Evolutionary conservation across 1,284 basidiomycete genomes (phyloP).

Genomic region (Mycocalia duriaeana): DNA sequence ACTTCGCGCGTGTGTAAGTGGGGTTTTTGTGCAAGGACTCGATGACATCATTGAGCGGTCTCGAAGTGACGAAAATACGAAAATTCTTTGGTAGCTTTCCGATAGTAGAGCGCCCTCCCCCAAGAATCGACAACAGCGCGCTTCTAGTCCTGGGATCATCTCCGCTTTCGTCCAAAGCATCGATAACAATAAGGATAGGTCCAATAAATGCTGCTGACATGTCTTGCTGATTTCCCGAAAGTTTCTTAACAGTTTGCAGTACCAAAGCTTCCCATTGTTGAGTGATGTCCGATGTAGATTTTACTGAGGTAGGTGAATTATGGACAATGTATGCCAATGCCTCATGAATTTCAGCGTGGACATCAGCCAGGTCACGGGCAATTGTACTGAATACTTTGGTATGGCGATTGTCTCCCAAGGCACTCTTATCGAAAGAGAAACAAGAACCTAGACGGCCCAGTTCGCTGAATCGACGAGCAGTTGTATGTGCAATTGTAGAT

Average conservation of each 20-base stretch:
- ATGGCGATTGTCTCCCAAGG: too few relatives aligned
- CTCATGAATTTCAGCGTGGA: too few relatives aligned
- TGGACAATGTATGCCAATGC: too few relatives aligned
- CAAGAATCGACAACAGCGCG: slow-evolving; percentile 14
- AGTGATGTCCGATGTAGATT: slow-evolving; percentile 7
- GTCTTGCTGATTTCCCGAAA: too few relatives aligned
- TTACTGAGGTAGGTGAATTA: too few relatives aligned
- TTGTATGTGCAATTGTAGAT: too few relatives aligned
- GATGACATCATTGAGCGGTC: slow-evolving; percentile 18
- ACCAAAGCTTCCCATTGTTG: slow-evolving; percentile 21
- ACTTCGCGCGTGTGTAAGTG: slow-evolving; percentile 3
- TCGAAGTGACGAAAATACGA: slow-evolving; percentile 26
- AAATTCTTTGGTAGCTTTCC: slow-evolving; percentile 21
- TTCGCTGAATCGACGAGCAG: too few relatives aligned
- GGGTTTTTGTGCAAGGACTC: slow-evolving; percentile 7
- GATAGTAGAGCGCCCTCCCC: slow-evolving; percentile 6
- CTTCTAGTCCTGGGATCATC: slow-evolving; percentile 13
- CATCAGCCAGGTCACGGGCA: too few relatives aligned
- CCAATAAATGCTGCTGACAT: slow-evolving; percentile 13
- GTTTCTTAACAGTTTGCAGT: slow-evolving; percentile 13
- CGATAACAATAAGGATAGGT: slow-evolving; percentile 31
- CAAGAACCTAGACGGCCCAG: too few relatives aligned
- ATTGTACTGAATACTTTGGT: too few relatives aligned
- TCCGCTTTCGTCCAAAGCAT: slow-evolving; percentile 30
- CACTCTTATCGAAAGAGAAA: too few relatives aligned